Evolutionary conservation across 208 protist genomes (phyloP).

Genomic region (Leishmania martiniquensis): DNA sequence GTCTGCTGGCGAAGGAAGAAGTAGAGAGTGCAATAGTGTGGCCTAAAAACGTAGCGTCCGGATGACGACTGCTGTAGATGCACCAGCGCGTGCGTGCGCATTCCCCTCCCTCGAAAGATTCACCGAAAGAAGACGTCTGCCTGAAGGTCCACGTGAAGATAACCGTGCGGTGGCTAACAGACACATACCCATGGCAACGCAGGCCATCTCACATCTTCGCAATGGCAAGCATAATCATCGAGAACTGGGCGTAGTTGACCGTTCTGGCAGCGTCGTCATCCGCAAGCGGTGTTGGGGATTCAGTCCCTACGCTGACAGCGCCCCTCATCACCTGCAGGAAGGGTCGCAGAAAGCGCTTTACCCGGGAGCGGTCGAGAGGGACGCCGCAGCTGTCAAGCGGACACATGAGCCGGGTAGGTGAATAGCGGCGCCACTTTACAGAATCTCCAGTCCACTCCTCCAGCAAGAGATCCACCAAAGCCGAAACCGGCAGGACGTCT

Average conservation of each 20-base stretch:
- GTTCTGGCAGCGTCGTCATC: neutral
- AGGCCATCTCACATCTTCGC: conserved; percentile 47
- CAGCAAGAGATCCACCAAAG: conserved; percentile 27
- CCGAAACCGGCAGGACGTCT: conserved; percentile 8
- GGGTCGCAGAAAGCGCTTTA: conserved; percentile 30
- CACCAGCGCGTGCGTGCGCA: neutral
- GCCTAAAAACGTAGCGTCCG: neutral
- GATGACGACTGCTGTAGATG: neutral
- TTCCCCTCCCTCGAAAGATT: neutral
- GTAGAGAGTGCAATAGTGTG: neutral
- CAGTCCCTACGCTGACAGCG: neutral
- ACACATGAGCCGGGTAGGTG: conserved; percentile 27
- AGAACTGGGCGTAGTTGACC: conserved; percentile 88
- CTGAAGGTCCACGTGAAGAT: neutral
- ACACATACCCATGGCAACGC: neutral
- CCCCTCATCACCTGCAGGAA: conserved; percentile 35
- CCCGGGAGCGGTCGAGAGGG: conserved; percentile 38
- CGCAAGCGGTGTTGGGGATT: neutral
- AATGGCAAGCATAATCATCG: conserved; percentile 85
- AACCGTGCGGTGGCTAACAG: neutral
- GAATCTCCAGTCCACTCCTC: conserved; percentile 29
- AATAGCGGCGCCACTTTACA: conserved; percentile 40
- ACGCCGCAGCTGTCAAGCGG: conserved; percentile 81
- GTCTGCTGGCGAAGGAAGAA: conserved; percentile 18
- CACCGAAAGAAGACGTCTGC: no score